phyloP scores from a whole-genome alignment of 2,329 filamentous ascomycete genomes.

The Colletotrichum spaethianum region DNA sequence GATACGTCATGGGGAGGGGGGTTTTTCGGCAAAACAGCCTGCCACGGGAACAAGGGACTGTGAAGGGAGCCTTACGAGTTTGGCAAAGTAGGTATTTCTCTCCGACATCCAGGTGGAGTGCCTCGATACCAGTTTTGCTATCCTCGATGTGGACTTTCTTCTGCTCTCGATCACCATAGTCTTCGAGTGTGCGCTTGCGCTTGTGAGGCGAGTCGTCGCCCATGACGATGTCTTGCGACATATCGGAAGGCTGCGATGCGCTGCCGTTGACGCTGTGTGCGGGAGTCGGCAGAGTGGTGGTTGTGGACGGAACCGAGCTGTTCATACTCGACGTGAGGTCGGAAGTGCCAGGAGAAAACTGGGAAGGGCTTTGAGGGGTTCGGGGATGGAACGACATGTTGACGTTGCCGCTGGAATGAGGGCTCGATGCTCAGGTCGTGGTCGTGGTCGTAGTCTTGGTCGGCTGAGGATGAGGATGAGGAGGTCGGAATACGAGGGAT shows the following conservation, averaged over 20 bases:
- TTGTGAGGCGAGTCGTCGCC: conserved; percentile 70
- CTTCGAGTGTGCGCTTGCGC: conserved; percentile 72
- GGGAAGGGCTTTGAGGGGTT: conserved; percentile 77
- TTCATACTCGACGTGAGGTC: conserved; percentile 66
- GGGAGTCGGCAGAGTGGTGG: conserved; percentile 72
- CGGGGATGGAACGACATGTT: conserved; percentile 78
- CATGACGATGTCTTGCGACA: conserved; percentile 58
- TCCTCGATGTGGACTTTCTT: conserved; percentile 76
- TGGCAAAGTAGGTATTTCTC: conserved; percentile 77
- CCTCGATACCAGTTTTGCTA: conserved; percentile 73
- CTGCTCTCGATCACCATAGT: conserved; percentile 67
- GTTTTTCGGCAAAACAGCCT: conserved; percentile 29
- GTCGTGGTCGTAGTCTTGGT: conserved; percentile 57
- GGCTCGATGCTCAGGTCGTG: conserved; percentile 34
- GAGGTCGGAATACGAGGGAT: conserved; percentile 36
- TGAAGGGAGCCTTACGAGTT: conserved; percentile 75
- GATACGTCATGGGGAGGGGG: conserved; percentile 20
- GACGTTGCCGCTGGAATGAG: conserved; percentile 51
- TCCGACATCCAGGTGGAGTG: conserved; percentile 77
- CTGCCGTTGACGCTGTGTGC: conserved; percentile 74
- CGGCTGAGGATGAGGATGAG: conserved; percentile 15
- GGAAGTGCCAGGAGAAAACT: conserved; percentile 69
- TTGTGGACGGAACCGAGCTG: conserved; percentile 65
- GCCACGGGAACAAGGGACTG: conserved; percentile 41
- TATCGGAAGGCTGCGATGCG: conserved; percentile 59